These are phyloP conservation scores for Botrytis aclada DNA, from an alignment of 2,329 filamentous ascomycete genomes.

Conservation along the genomic window DNA sequence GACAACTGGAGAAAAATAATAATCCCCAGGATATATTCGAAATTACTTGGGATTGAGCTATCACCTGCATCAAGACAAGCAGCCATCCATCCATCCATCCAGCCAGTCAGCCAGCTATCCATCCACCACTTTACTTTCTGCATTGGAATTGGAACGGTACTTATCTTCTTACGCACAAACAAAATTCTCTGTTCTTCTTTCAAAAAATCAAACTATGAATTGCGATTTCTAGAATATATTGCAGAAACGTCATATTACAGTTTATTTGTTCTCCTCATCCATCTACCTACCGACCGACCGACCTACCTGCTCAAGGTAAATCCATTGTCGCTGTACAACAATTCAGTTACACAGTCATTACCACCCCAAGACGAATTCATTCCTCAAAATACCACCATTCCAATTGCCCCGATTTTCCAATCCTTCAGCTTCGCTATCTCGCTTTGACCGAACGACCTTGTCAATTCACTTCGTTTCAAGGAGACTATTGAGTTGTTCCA, in stretches of 20 bases:
- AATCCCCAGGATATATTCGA: not conserved
- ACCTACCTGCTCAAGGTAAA: not conserved
- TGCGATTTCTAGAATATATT: not conserved
- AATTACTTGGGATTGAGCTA: not conserved
- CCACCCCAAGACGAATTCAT: not conserved
- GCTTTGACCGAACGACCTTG: constrained; percentile 18
- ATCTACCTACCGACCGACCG: not conserved
- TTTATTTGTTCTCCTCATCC: not conserved
- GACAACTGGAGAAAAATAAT: not conserved
- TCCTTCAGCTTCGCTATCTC: constrained; percentile 19
- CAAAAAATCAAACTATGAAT: not conserved
- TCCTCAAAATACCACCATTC: not conserved
- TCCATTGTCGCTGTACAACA: constrained; percentile 21
- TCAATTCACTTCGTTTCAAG: constrained; percentile 17
- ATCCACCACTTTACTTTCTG: not conserved
- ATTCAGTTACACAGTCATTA: constrained; percentile 19
- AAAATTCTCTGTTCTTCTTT: constrained; percentile 6
- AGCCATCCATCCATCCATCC: not conserved
- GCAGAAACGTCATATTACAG: not conserved
- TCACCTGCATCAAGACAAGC: not conserved
- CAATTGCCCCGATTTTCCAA: constrained; percentile 2
- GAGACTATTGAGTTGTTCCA: constrained; percentile 14
- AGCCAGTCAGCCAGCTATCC: not conserved
- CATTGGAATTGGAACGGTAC: not conserved
- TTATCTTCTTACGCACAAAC: constrained; percentile 10